Conservation (phyloP, 208 protist genomes). For the Leishmania tropica region DNA sequence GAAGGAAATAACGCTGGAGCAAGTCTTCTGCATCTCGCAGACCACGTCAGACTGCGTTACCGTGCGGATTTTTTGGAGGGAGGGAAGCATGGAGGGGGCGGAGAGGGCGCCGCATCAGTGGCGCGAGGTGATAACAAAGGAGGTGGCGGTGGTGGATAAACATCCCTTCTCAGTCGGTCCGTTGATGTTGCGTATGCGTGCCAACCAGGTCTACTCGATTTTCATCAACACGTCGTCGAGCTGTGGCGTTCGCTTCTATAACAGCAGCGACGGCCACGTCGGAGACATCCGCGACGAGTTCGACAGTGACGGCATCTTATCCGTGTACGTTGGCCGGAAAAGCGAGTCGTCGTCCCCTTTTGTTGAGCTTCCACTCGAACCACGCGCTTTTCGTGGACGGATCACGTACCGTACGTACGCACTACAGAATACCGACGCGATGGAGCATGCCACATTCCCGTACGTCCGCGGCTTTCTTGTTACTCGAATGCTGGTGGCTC, state of each 20-base stretch:
- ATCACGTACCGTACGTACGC: slow-evolving; percentile 80
- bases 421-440: slow-evolving; percentile 24
- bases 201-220: slow-evolving; percentile 80
- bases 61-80: slow-evolving; percentile 89
- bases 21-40: slow-evolving; percentile 87
- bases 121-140: slow-evolving; percentile 65
- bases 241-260: slow-evolving; percentile 89
- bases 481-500: slow-evolving; percentile 85
- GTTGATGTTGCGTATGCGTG: slow-evolving; percentile 72
- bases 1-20: slow-evolving; percentile 85
- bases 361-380: slow-evolving; percentile 68
- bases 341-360: slow-evolving; percentile 84
- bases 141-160: slow-evolving; percentile 77
- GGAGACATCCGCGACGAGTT: slow-evolving; percentile 83
- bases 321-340: slow-evolving; percentile 85
- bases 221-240: slow-evolving; percentile 90
- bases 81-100: slow-evolving; percentile 82
- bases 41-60: slow-evolving; percentile 74
- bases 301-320: slow-evolving; percentile 84
- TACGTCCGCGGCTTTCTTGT: slow-evolving; percentile 77
- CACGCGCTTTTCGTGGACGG: slow-evolving; percentile 77
- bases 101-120: slow-evolving; percentile 72
- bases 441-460: slow-evolving; percentile 65
- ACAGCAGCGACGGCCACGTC: slow-evolving; percentile 81
- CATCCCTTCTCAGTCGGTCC: slow-evolving; percentile 70